Evolutionary conservation across 106 monocot genomes (phyloP).

Genomic region (Dactylorhiza incarnata): DNA sequence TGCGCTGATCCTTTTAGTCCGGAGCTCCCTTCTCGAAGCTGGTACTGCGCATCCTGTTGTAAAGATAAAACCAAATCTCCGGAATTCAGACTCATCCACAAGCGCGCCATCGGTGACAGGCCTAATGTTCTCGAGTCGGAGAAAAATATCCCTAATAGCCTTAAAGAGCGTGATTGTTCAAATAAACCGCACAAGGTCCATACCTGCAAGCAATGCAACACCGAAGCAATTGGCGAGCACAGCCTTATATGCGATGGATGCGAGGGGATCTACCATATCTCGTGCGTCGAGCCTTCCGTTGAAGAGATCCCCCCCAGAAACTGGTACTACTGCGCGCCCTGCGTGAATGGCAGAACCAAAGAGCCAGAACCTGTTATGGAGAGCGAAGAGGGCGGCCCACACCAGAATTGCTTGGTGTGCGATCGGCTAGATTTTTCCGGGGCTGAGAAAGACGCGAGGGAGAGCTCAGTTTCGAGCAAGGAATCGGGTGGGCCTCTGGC

Average conservation of each 20-base stretch:
- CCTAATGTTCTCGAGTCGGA: not conserved
- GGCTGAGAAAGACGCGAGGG: constrained; percentile 21
- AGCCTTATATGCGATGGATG: constrained; percentile 86
- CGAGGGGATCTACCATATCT: constrained; percentile 58
- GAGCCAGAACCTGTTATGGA: constrained; percentile 5
- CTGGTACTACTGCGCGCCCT: constrained; percentile 59
- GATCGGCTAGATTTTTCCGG: constrained; percentile 46
- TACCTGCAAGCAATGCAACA: constrained; percentile 55
- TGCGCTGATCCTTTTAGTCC: constrained; percentile 37
- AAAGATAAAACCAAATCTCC: constrained; percentile 15
- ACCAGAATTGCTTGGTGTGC: constrained; percentile 60
- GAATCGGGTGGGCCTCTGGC: constrained; percentile 32
- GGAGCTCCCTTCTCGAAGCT: constrained; percentile 30
- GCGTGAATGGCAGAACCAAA: constrained; percentile 17
- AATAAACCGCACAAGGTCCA: constrained; percentile 20
- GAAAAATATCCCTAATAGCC: not conserved
- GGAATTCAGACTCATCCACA: constrained; percentile 21
- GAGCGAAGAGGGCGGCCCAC: constrained; percentile 21
- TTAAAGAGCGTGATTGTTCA: not conserved
- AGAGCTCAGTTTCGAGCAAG: constrained; percentile 36
- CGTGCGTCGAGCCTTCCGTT: constrained; percentile 42
- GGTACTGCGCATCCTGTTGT: constrained; percentile 45
- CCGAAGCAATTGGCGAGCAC: constrained; percentile 23
- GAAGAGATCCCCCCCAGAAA: constrained; percentile 29
- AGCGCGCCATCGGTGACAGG: constrained; percentile 20